A percentile compares a stretch with the other conserved stretches of the same genome.
Conservation (phyloP, 257 asterid species). For the Lycium barbarum region DNA sequence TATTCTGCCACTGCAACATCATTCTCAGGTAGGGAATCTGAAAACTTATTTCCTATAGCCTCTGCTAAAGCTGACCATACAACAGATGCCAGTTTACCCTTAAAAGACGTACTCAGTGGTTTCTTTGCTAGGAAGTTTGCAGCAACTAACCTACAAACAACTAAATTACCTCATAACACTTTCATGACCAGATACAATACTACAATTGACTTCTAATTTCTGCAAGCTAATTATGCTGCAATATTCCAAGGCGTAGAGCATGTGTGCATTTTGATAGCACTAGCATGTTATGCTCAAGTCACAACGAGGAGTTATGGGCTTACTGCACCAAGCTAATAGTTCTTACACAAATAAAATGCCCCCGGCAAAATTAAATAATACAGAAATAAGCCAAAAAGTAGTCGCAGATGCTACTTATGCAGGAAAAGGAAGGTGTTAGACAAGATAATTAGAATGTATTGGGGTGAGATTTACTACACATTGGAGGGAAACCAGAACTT, state of each 20-base stretch:
- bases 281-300: background rate
- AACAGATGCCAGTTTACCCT: background rate
- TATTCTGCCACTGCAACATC: background rate
- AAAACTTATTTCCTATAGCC: too few relatives aligned
- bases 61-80: too few relatives aligned
- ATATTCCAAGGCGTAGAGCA: too few relatives aligned
- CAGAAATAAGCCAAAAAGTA: background rate
- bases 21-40: background rate
- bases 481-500: conserved; percentile 23
- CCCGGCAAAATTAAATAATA: background rate
- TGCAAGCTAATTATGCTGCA: too few relatives aligned
- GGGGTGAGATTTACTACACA: conserved; percentile 2
- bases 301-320: background rate
- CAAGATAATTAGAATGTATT: conserved; percentile 1
- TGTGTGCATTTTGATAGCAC: background rate
- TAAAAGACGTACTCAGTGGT: background rate
- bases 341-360: background rate
- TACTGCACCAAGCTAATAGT: background rate
- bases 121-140: background rate
- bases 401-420: background rate
- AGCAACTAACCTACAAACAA: background rate
- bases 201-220: background rate
- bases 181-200: background rate
- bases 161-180: background rate
- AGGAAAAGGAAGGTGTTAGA: background rate